Base-by-base conservation (phyloP, 805 yeast species). In the Tetrapisispora taiwanensis region DNA sequence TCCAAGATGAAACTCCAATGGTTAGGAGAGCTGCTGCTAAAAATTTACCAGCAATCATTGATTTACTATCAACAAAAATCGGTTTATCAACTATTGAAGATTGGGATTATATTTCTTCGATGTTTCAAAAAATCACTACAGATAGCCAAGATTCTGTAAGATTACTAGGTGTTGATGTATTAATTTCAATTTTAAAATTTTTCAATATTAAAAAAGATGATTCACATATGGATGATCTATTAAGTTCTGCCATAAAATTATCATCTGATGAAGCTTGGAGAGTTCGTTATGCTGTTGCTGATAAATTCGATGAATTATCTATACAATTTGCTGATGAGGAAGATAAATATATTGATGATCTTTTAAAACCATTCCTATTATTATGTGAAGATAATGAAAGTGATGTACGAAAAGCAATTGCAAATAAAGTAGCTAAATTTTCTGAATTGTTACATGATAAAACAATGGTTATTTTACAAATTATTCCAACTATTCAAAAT, bases 241-340 rank as follows among this genome's bases (percentile, higher is more conserved):
- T 84, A 48, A 69, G 72, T 42, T 75, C 81, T 50, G 74, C 95
- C 2, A 72, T 82, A 51, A 77, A 78, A 51, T 72, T 92, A 52
- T 81, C 86, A 46, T 76, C 73, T 51, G 98, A 92, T 68, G 87
- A 85, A 65, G 83, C 95, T 58, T 92, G 99, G 99, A 80, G 98
- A 65, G 97, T 92, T 46, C 81, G 98, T 58, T 92, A 90, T 67
- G 88, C 92, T 81, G 95, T 95, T 30, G 95, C 97, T n/a, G 97
- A 90, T 62, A 75, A 88, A 55, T 89, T 88, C 59, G 85, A 81
- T 53, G 70, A 72, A 49, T 74, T 92, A 48, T 86, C 94, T 1
- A 54, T 67, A 15, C 79, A 78, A 51, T 80, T 89, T 58, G 71
- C 71, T 52, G 70, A 73, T 48, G 72, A 76, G 41, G 76, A 74